Conservation (phyloP, 768 basidiomycete genomes). For the Pleurotus eryngii region DNA sequence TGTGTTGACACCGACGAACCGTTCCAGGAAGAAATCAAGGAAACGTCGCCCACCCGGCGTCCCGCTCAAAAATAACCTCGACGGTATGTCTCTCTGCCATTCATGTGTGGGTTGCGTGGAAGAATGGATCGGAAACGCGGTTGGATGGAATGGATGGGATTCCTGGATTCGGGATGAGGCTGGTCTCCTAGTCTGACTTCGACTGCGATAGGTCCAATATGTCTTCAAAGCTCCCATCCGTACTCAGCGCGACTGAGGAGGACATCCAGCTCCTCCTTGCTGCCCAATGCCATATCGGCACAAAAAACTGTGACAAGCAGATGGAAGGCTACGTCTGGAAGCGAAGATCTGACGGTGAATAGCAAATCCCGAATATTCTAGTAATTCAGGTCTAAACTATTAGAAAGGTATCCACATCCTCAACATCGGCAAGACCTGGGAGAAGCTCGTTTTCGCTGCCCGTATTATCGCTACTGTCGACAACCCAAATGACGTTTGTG, state of each 20-base stretch:
- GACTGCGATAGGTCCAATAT: conserved; percentile 38
- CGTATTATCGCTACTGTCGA: conserved; percentile 97
- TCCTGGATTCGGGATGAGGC: not conserved
- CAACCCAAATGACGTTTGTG: conserved; percentile 97
- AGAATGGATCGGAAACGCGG: conserved; percentile 38
- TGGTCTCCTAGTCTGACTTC: conserved; percentile 8
- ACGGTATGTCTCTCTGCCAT: conserved; percentile 36
- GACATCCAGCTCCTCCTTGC: conserved; percentile 94
- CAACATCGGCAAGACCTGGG: conserved; percentile 99
- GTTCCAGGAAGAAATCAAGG: conserved; percentile 18
- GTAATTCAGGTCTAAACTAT: conserved; percentile 15
- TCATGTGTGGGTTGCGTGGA: conserved; percentile 15
- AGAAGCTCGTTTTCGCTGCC: conserved; percentile 97
- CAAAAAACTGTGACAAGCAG: conserved; percentile 99
- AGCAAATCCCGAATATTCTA: not conserved
- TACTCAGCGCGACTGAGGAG: conserved; percentile 93
- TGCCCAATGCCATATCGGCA: conserved; percentile 95
- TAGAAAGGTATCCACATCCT: conserved; percentile 85
- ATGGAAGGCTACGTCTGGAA: conserved; percentile 99
- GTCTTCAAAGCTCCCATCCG: conserved; percentile 91
- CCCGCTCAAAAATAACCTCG: conserved; percentile 34
- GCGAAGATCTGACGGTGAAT: conserved; percentile 89
- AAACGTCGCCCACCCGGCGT: conserved; percentile 44
- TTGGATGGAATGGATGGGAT: conserved; percentile 3
- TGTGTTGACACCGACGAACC: conserved; percentile 5